Evolutionary conservation across 108 stramenopile genomes (phyloP), one percentile per base, ranked within the genome.

Genomic region (Craspedostauros australis): DNA sequence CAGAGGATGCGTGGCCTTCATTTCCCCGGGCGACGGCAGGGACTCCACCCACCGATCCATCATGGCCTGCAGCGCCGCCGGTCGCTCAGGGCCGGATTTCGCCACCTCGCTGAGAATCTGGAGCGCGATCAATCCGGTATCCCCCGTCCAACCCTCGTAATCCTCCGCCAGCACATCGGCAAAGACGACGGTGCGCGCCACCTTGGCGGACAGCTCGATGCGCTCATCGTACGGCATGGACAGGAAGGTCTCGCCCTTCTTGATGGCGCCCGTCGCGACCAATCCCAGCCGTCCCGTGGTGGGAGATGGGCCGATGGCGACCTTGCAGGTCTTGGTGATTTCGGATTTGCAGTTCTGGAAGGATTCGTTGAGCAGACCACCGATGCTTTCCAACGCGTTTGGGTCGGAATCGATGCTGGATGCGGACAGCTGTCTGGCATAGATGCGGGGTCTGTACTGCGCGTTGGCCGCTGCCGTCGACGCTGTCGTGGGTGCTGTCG

Each of bases 61-160:
- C 28, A 90, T 71, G 0, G 49, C 41, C 49, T 78, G 72, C 43
- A 72, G 53, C 7, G 37, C 51, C 1, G 50, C 49, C 8, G 53
- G 33, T 23, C 89, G 72, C 6, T 23, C 29, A 11, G 80, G 83
- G 28, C 20, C 60, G 15, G 37, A 37, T n/a, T 66, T 32, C 1
- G 85, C 82, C 52, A 91, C 52, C 65, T 91, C 85, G 54, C 85
- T 80, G 18, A 91, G 58, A 0, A 91, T 30, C 38, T 75, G 47
- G 64, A 91, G 46, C 36, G 89, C 89, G 30, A 86, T 36, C 16
- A 86, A 48, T 20, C 89, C 89, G 7, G 78, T 56, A 67, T 91
- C 89, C 0, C 89, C 89, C 24, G 89, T 86, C 89, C 89, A 91
- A 36, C 89, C 83, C 40, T 84, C 82, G 46, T 82, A 91, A 24